Base-by-base conservation (phyloP, 768 basidiomycete genomes). In the Tephrocybe rancida region DNA sequence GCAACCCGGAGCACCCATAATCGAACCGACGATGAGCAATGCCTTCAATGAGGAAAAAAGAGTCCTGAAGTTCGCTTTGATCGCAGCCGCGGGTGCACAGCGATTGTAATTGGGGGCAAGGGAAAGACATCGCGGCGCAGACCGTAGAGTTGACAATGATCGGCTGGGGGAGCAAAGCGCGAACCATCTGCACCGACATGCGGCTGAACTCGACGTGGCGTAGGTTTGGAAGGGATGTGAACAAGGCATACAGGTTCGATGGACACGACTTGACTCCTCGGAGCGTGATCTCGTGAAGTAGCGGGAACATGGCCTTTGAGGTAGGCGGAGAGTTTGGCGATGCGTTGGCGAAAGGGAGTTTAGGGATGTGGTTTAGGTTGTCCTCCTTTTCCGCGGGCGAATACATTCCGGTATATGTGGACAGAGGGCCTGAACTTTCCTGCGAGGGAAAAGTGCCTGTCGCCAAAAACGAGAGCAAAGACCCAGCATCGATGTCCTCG, bases 401-500 rank as follows among this genome's bases (percentile, higher is more conserved):
- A 22, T 6, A 6, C 6, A 35, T 10, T 16, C 52, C 53, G 26
- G 50, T 50, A 29, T 53, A 61, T n/a, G 54, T 37, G 51, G 52
- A 38, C 32, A 58, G 34, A 14, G 52, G 52, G 19, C 55, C 49
- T 35, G 63, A 44, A 57, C 50, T 50, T 37, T 47, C 58, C 47
- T 54, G 38, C 7, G 30, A 54, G 41, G 62, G 57, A 51, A 62
- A 65, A 21, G 62, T 61, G 42, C 72, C 68, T n/a, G 73, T 71
- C 1, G 67, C 74, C 34, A 72, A 57, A 63, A 72, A 75, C 44
- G 64, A 61, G 18, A 77, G 63, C 21, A 83, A 61, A 45, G 64
- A 65, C 22, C 68, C 65, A 1, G 70, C 75, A 52, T 82, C 75
- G 43, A 76, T 62, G 8, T 71, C 72, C n/a, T 70, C 69, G 14